These are phyloP conservation scores for Pulveroboletus sp. DNA, from an alignment of 768 basidiomycete species.

Conservation along the genomic window DNA sequence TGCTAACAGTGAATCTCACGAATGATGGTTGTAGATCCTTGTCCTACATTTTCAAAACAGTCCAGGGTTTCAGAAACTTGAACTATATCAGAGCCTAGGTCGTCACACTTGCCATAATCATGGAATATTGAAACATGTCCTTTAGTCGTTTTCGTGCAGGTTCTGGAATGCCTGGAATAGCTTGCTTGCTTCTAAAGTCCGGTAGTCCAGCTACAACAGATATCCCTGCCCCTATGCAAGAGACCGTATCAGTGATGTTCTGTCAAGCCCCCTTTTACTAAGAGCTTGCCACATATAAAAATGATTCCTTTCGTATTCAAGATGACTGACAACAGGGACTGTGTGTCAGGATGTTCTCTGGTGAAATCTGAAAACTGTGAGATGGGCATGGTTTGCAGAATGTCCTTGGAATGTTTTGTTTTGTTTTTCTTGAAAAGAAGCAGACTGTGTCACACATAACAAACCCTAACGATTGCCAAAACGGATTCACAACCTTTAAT, in stretches of 20 bases:
- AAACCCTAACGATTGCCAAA: too few species aligned
- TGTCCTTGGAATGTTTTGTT: too few species aligned
- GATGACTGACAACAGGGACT: slow-evolving; percentile 1
- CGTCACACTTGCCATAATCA: neutral
- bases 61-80: too few species aligned
- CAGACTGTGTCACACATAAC: too few species aligned
- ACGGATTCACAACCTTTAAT: too few species aligned
- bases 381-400: too few species aligned
- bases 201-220: slow-evolving; percentile 11
- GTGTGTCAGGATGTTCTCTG: neutral
- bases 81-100: neutral
- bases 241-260: neutral
- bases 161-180: neutral
- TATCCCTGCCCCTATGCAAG: slow-evolving; percentile 2
- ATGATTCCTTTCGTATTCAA: slow-evolving; percentile 9
- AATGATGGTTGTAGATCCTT: neutral
- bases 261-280: neutral
- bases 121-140: slow-evolving; percentile 11
- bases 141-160: slow-evolving; percentile 1
- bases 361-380: too few species aligned
- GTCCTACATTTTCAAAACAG: too few species aligned
- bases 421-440: too few species aligned
- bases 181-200: slow-evolving; percentile 10
- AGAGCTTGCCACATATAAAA: slow-evolving; percentile 10
- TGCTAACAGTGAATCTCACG: neutral